phyloP scores from a whole-genome alignment of 2,329 filamentous ascomycete genomes.

The Aspergillus chevalieri region DNA sequence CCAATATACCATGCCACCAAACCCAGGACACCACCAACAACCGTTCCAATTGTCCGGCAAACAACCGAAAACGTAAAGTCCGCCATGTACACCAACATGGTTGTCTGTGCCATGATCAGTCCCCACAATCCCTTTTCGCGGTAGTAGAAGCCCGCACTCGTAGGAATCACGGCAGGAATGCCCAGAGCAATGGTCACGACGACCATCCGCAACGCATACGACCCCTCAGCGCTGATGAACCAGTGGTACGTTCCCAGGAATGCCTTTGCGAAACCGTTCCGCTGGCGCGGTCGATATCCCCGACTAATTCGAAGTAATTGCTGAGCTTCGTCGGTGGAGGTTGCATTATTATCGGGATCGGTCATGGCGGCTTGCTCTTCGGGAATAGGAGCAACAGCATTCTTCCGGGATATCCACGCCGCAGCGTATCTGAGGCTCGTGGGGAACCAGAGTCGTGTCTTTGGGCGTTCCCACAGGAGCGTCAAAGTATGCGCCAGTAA shows the following conservation, averaged over 20 bases:
- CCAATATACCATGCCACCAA: conserved; percentile 49
- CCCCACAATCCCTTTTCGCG: conserved; percentile 50
- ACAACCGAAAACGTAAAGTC: conserved; percentile 47
- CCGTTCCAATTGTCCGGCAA: conserved; percentile 37
- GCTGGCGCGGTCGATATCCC: conserved; percentile 20
- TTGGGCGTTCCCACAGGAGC: conserved; percentile 31
- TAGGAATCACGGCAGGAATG: conserved; percentile 40
- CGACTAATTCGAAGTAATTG: conserved; percentile 34
- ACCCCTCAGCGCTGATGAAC: conserved; percentile 36
- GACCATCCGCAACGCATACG: conserved; percentile 45
- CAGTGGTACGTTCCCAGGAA: conserved; percentile 33
- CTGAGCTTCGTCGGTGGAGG: conserved; percentile 31
- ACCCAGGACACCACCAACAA: conserved; percentile 44
- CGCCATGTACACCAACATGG: conserved; percentile 45
- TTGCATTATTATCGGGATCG: conserved; percentile 23
- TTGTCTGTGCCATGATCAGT: conserved; percentile 47
- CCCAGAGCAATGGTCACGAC: conserved; percentile 41
- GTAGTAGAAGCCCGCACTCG: conserved; percentile 46
- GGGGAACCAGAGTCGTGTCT: conserved; percentile 40
- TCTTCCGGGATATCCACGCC: conserved; percentile 33
- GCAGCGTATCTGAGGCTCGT: conserved; percentile 34
- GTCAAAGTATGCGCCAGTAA: conserved; percentile 34
- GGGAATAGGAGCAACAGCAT: conserved; percentile 18
- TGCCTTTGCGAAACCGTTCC: conserved; percentile 20
- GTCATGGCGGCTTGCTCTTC: conserved; percentile 8